Percentiles rank a stretch among this genome's conserved stretches.
phyloP scores from a whole-genome alignment of 179 eudicot genomes.

The Corrigiola litoralis region DNA sequence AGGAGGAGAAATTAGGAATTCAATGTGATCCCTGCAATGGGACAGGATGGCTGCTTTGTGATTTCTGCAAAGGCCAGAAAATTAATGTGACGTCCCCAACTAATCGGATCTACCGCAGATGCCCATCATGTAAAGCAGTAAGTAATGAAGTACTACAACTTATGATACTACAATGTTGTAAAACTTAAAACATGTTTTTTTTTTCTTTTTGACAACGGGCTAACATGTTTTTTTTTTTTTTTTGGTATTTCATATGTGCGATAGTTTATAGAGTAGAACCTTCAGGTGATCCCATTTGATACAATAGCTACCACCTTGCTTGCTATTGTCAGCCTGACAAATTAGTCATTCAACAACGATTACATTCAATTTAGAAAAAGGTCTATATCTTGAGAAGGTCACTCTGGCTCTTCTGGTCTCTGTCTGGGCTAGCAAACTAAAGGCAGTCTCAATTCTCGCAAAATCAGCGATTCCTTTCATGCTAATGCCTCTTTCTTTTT shows the following conservation, averaged over 20 bases:
- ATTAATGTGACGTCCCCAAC: conserved; percentile 70
- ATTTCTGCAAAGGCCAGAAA: conserved; percentile 82
- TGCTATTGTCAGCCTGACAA: not conserved
- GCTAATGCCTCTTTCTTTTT: not conserved
- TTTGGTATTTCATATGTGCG: not conserved
- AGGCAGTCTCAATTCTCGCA: too few relatives aligned
- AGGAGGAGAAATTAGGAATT: conserved; percentile 50
- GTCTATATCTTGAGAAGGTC: not conserved
- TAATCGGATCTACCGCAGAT: conserved; percentile 72
- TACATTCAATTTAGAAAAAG: not conserved
- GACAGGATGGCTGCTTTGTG: conserved; percentile 83
- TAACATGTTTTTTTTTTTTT: too few relatives aligned
- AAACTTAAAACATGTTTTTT: not conserved
- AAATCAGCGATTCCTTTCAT: not conserved
- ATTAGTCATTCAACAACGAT: too few relatives aligned
- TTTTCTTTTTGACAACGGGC: too few relatives aligned
- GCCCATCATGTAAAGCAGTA: conserved; percentile 91
- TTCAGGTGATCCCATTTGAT: not conserved
- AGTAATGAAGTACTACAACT: conserved; percentile 26
- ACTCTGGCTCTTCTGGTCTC: not conserved
- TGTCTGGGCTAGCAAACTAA: too few relatives aligned
- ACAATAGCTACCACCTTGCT: not conserved
- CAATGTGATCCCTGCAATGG: conserved; percentile 74
- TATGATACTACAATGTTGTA: not conserved
- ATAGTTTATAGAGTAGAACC: not conserved